Evolutionary conservation across 2,329 filamentous ascomycete species (phyloP).

Genomic region (Fonsecaea multimorphosa): DNA sequence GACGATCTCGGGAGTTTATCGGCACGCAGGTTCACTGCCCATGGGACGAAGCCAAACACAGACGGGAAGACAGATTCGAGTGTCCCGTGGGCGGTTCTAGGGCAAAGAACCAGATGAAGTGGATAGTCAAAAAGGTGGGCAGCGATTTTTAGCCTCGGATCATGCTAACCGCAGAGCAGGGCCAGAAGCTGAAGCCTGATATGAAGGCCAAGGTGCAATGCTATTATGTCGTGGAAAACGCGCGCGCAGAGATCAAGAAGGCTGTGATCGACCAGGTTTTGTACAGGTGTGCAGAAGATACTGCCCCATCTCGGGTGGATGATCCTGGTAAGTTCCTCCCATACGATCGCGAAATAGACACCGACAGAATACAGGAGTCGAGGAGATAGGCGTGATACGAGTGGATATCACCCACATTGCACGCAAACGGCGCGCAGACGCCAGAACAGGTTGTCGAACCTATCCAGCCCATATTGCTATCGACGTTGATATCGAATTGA

Average conservation of each 20-base stretch:
- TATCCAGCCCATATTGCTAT: background rate
- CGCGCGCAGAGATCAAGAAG: background rate
- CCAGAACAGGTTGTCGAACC: background rate
- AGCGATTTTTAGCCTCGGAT: background rate
- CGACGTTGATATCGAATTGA: slow-evolving; percentile 3
- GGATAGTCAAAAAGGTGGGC: slow-evolving; percentile 20
- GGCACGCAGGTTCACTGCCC: slow-evolving; percentile 27
- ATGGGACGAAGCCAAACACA: slow-evolving; percentile 27
- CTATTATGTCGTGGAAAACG: slow-evolving; percentile 9
- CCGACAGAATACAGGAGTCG: background rate
- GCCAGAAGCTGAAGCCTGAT: slow-evolving; percentile 1
- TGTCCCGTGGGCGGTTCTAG: slow-evolving; percentile 18
- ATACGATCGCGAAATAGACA: background rate
- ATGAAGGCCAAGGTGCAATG: slow-evolving; percentile 8
- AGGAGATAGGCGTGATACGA: background rate
- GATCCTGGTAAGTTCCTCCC: background rate
- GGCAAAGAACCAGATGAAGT: slow-evolving; percentile 26
- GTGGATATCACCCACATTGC: slow-evolving; percentile 7
- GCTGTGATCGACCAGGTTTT: slow-evolving; percentile 4
- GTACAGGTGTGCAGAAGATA: slow-evolving; percentile 7
- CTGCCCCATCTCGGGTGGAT: slow-evolving; percentile 6
- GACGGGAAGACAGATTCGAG: slow-evolving; percentile 20
- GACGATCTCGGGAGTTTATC: slow-evolving; percentile 31
- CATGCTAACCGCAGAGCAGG: slow-evolving; percentile 8
- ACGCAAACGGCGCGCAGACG: background rate